Evolutionary conservation across 768 basidiomycete species (phyloP), one percentile per base, ranked within the genome.

Genomic region (Scleroderma bovista): DNA sequence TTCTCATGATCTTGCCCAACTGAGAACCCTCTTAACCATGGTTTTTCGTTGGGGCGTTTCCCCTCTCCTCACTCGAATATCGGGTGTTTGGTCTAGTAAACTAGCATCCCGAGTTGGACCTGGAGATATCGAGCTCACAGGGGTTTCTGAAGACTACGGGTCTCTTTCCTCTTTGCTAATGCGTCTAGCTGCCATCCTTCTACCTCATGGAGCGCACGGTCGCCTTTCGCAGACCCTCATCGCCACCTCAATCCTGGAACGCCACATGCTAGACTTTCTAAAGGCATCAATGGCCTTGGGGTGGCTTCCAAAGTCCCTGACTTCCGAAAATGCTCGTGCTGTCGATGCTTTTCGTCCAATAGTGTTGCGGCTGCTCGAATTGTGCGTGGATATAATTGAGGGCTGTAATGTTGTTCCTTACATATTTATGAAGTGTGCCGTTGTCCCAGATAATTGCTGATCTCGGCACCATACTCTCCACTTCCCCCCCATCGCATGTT

Each of bases 21-120:
- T 91, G 2, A 76, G 82, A 20, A 84, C 81, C 1, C 71, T 90
- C 26, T 61, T 87, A 15, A 78, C 84, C 13, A 75, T 91, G 51
- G 62, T 77, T 23, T 86, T 91, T 60, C 83, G 80, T 55, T 88
- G 88, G 88, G 84, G 79, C 7, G 63, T 80, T 3, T 76, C 82
- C 13, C 78, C 78, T 3, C 60, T 84, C 4, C 69, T 86, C 34
- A 54, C 62, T 12, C 71, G 69, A 44, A 65, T 81, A n/a, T 58
- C 60, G 22, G 61, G 64, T 44, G 60, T 67, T 34, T 77, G 73
- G 77, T 69, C 71, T 16, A 56, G 56, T 40, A 66, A 62, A 33
- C 49, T 62, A 7, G 39, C 54, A 11, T 46, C 55, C 17, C 52
- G 34, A 15, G 46, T 52, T 8, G 58, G 53, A n/a, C 56, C 71